phyloP scores from a whole-genome alignment of 2,329 filamentous ascomycete genomes.

The Ceratocystis alfenasii region DNA sequence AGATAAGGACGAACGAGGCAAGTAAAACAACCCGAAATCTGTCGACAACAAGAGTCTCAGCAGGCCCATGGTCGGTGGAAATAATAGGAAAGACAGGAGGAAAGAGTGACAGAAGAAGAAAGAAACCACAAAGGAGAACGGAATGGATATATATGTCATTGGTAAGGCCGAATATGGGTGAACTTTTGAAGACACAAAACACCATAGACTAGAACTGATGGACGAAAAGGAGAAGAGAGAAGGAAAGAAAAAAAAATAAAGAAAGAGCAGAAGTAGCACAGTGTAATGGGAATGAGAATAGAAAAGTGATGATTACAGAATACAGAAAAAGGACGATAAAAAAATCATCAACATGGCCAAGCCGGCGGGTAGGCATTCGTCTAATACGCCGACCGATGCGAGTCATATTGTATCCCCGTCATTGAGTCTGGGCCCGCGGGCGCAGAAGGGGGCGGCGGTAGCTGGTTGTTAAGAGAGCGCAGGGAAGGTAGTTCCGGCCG shows the following conservation, averaged over 20 bases:
- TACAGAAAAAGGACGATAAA: not conserved
- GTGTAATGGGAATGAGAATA: conserved; percentile 9
- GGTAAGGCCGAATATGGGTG: conserved; percentile 6
- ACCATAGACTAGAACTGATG: conserved; percentile 8
- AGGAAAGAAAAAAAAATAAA: not conserved
- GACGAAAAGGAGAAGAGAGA: conserved; percentile 13
- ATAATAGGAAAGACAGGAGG: not conserved
- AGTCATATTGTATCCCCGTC: conserved; percentile 54
- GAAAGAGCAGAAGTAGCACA: conserved; percentile 10
- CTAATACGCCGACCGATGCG: conserved; percentile 17
- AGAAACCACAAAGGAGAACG: not conserved
- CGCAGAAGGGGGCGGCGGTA: conserved; percentile 33
- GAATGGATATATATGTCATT: conserved; percentile 14
- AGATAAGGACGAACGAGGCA: not conserved
- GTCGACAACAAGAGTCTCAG: not conserved
- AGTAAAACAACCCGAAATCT: no score
- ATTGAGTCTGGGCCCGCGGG: conserved; percentile 45
- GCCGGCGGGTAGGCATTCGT: not conserved
- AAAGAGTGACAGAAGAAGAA: not conserved
- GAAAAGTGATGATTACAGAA: not conserved
- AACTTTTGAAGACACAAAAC: conserved; percentile 10
- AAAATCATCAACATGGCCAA: not conserved
- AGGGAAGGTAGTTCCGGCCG: conserved; percentile 38
- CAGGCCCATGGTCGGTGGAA: not conserved
- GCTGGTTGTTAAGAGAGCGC: conserved; percentile 33